Conservation (phyloP, 2,329 filamentous ascomycete species). For the Bipolaris oryzae region DNA sequence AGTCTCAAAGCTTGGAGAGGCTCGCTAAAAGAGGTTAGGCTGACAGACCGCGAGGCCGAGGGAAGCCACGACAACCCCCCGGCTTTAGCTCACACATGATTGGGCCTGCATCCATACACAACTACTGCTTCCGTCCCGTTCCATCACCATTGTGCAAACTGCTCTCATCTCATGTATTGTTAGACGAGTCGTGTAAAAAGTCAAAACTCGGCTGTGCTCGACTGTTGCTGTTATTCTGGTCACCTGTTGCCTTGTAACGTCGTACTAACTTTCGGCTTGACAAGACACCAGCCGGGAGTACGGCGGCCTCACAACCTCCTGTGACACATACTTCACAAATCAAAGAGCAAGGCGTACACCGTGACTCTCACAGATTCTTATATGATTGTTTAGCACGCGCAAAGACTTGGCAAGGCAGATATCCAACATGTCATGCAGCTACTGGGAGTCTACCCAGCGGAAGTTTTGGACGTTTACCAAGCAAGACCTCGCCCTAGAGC, state of each 20-base stretch:
- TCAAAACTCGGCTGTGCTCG: not conserved
- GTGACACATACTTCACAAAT: not conserved
- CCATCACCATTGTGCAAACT: too few species aligned
- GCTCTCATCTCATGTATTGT: not conserved
- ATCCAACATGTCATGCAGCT: constrained; percentile 82
- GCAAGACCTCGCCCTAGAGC: constrained; percentile 75
- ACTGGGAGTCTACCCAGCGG: constrained; percentile 93
- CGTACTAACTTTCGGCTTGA: not conserved
- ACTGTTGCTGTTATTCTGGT: not conserved
- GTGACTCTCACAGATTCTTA: not conserved
- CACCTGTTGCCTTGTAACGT: not conserved
- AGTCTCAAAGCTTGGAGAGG: constrained; percentile 30
- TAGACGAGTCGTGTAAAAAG: not conserved
- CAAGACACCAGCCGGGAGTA: not conserved
- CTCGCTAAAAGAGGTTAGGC: constrained; percentile 33
- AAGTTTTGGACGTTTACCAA: constrained; percentile 90
- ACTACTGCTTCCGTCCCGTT: not conserved
- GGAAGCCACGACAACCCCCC: constrained; percentile 19
- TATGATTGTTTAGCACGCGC: not conserved
- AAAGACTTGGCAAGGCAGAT: not conserved
- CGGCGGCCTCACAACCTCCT: not conserved
- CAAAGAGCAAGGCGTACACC: not conserved
- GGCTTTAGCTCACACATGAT: constrained; percentile 24
- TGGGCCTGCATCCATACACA: constrained; percentile 11
- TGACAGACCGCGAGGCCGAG: constrained; percentile 19